These are phyloP conservation scores for Nigrospora oryzae DNA, from an alignment of 2,329 filamentous ascomycete species.

Conservation along the genomic window DNA sequence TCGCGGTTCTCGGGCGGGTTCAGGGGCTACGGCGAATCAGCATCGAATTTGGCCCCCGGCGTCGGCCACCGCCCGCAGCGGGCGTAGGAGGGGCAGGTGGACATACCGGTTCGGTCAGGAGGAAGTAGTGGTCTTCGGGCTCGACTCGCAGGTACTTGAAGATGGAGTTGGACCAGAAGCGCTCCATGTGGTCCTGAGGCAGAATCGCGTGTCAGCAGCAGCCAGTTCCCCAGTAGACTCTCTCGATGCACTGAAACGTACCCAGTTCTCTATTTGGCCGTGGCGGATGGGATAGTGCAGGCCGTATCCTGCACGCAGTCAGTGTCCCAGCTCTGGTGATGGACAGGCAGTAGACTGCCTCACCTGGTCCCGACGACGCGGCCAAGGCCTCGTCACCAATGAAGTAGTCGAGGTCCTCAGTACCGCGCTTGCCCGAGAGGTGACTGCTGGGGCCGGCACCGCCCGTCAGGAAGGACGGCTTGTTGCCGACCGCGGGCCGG, in stretches of 20 bases:
- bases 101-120: conserved; percentile 89
- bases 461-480: conserved; percentile 89
- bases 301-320: conserved; percentile 61
- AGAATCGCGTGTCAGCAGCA: conserved; percentile 9
- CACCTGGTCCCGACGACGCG: conserved; percentile 75
- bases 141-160: conserved; percentile 99
- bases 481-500: conserved; percentile 83
- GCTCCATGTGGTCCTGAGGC: conserved; percentile 89
- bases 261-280: conserved; percentile 98
- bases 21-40: conserved; percentile 55
- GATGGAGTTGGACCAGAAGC: conserved; percentile 99
- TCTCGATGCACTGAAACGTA: conserved; percentile 30
- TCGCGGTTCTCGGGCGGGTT: conserved; percentile 98
- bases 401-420: conserved; percentile 96
- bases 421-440: conserved; percentile 85
- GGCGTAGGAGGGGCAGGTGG: conserved; percentile 1
- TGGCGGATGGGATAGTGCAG: conserved; percentile 97
- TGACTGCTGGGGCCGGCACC: conserved; percentile 78
- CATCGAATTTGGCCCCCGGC: background rate
- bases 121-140: conserved; percentile 97
- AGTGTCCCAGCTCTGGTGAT: background rate
- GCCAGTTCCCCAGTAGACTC: background rate
- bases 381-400: conserved; percentile 93
- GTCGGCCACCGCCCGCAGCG: background rate
- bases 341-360: conserved; percentile 11